Conservation (phyloP, 1,284 basidiomycete genomes). For the Ganoderma multipileum region DNA sequence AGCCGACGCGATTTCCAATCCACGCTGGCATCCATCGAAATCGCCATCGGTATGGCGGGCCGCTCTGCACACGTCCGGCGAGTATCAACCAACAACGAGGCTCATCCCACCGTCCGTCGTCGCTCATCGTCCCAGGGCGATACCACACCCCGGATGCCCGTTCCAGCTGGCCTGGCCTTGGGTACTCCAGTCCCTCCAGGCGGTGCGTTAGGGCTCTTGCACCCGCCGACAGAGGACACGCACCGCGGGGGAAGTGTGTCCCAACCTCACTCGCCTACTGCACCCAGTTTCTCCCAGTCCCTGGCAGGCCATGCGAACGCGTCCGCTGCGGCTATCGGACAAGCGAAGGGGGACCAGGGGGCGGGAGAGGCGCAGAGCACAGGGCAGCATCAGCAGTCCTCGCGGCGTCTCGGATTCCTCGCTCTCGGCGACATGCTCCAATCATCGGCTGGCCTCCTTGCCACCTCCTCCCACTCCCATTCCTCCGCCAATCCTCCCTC, state of each 20-base stretch:
- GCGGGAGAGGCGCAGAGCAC: not conserved
- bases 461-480: slow-evolving; percentile 28
- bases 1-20: not conserved
- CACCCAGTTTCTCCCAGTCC: not conserved
- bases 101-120: slow-evolving; percentile 29
- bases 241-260: not conserved
- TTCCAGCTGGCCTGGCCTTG: slow-evolving; percentile 4
- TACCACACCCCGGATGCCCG: slow-evolving; percentile 32
- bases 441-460: slow-evolving; percentile 33
- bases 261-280: not conserved
- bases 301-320: not conserved
- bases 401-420: slow-evolving; percentile 37
- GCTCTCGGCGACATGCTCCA: slow-evolving; percentile 42
- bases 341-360: not conserved
- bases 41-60: slow-evolving; percentile 25
- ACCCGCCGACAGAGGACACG: slow-evolving; percentile 12
- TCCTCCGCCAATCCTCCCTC: slow-evolving; percentile 25
- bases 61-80: slow-evolving; percentile 32
- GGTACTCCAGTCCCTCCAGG: slow-evolving; percentile 6
- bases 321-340: not conserved
- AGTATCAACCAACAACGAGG: slow-evolving; percentile 19
- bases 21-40: not conserved
- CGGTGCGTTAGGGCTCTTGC: slow-evolving; percentile 14
- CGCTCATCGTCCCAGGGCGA: slow-evolving; percentile 40
- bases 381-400: not conserved